These are phyloP conservation scores for Curvularia hawaiiensis DNA, from an alignment of 2,329 filamentous ascomycete genomes.

Conservation along the genomic window DNA sequence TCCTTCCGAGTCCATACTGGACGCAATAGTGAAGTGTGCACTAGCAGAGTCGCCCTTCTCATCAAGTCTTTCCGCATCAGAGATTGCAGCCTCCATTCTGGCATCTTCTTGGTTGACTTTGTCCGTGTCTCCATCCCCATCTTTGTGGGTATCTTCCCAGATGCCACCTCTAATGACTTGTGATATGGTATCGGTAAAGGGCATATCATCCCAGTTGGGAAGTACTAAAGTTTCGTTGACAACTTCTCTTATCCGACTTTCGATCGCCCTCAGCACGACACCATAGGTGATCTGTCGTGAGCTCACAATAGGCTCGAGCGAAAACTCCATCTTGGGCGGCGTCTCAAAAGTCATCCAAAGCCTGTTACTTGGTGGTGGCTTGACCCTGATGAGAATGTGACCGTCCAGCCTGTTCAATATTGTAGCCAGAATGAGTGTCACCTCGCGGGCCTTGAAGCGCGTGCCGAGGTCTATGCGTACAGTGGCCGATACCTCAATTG, in stretches of 20 bases:
- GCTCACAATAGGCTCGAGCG: constrained; percentile 95
- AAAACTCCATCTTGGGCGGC: constrained; percentile 92
- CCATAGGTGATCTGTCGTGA: constrained; percentile 94
- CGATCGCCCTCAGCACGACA: constrained; percentile 88
- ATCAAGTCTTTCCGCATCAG: constrained; percentile 29
- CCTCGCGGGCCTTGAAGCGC: constrained; percentile 87
- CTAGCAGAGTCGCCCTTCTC: constrained; percentile 27
- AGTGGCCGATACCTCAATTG: constrained; percentile 88
- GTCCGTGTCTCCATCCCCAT: constrained; percentile 19
- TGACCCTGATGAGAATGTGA: constrained; percentile 83
- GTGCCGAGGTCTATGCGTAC: constrained; percentile 88
- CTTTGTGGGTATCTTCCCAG: constrained; percentile 57
- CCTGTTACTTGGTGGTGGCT: constrained; percentile 92
- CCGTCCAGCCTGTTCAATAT: constrained; percentile 85
- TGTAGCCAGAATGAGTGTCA: constrained; percentile 85
- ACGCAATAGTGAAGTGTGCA: constrained; percentile 29
- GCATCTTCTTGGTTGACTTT: constrained; percentile 22
- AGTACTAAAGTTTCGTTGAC: constrained; percentile 88
- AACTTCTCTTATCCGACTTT: constrained; percentile 92
- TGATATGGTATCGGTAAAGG: constrained; percentile 81
- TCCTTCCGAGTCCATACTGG: constrained; percentile 27
- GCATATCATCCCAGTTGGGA: constrained; percentile 95
- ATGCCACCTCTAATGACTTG: constrained; percentile 87
- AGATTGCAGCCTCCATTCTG: constrained; percentile 19
- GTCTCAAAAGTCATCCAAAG: constrained; percentile 95